Evolutionary conservation across 2,329 filamentous ascomycete species (phyloP), one percentile per base, ranked within the genome.

Genomic region (Annulohypoxylon truncatum): DNA sequence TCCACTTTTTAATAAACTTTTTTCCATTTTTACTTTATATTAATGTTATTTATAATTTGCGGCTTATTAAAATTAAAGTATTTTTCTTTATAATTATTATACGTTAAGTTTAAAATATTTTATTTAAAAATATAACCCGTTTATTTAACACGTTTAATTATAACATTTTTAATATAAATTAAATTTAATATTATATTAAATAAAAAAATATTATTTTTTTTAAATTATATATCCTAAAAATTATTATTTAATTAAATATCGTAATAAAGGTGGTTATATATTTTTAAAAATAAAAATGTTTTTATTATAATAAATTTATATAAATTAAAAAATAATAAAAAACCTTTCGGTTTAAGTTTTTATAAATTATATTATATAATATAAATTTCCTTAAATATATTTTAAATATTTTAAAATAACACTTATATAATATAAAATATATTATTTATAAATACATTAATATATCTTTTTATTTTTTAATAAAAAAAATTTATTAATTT

Each of bases 381-480:
- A 31, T 50, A 18, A 7, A 31, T 50, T 31, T 29, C 10, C 18
- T 31, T 50, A 24, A 50, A 50, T 5, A 50, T 31, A 18, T 50
- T 15, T 31, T 50, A 18, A 12, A 50, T 20, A 5, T 50, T 50
- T 4, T 26, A 46, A 26, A 46, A 24, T 15, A 50, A 29, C 3
- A 50, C 4, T 31, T 50, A 8, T 1, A 31, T 15, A 48, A 48
- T 31, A 29, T 24, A 15, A 50, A 7, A 31, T 18, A 50, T 18
- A 31, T 50, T 29, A 31, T 50, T 50, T n/a, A 50, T 50, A 50
- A 50, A 50, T 18, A 50, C 20, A 18, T 18, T 29, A 31, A 29
- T 18, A 50, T 50, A 50, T 12, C 4, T 50, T 50, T n/a, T 50
- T 7, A n/a, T 5, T 48, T 48, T 26, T 13, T 13, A 13, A 48